Base-by-base conservation (phyloP, 1,139 yeast species). In the Schwanniomyces etchellsii region DNA sequence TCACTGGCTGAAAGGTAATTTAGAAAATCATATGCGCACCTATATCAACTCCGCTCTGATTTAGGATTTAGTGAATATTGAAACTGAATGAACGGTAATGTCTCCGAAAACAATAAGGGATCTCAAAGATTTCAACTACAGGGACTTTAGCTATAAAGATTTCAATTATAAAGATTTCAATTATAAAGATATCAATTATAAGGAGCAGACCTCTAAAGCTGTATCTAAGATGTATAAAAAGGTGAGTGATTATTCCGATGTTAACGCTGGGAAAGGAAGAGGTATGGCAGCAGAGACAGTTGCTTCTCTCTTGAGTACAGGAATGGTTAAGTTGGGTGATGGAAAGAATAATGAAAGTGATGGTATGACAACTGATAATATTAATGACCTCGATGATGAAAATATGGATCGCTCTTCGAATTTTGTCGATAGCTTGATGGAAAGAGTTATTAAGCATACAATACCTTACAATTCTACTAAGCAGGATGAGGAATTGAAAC, bases 271-370 rank as follows among this genome's bases (percentile, higher is more conserved):
- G 3, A 53, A 67, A 6, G 70, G 64, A 40, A 48, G 71, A 32
- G 75, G 74, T 5, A 42, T 75, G 11, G 68, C 77, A 1, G 79
- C 77, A 2, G 77, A 73, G n/a, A 63, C 79, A 3, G 74, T 79
- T 3, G 76, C 81, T 2, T 65, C 78, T 0, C 44, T 77, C 9
- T 44, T 77, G n/a, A 70, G 74, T 29, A 64, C 74, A 34, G 74
- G 81, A 1, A 48, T 72, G 12, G 80, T 74, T 33, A 25, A 48
- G 39, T 28, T 37, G 36, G 14, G 17, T 26, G 6, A 6, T 13
- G 21, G 21, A 18, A 18, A 18, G n/a, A 18, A 18, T n/a, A 43
- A 53, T 57, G 1, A 39, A 39, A 31, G 49, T 56, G n/a, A 58
- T 57, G 1, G 55, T 48, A n/a, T 9, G n/a, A 18, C 9, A 9